These are phyloP conservation scores for Silene uniflora DNA, from an alignment of 148 eudicot genomes.

Conservation along the genomic window DNA sequence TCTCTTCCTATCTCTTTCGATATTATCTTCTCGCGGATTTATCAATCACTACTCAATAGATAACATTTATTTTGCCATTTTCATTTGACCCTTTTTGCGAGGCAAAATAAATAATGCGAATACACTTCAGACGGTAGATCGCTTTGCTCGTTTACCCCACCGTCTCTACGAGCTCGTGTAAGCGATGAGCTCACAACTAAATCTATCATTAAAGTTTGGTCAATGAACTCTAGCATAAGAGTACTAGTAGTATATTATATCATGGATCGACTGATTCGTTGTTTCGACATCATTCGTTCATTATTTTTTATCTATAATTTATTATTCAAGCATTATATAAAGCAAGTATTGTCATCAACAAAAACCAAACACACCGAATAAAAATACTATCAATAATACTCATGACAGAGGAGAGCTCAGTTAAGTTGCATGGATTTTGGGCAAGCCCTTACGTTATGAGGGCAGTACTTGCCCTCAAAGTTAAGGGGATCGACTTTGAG, in stretches of 20 bases:
- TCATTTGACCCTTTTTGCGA: too few species aligned
- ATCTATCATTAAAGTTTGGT: too few species aligned
- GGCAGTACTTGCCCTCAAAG: constrained; percentile 25
- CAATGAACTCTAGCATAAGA: too few species aligned
- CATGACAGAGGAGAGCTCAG: constrained; percentile 20
- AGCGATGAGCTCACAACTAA: not conserved
- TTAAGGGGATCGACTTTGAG: constrained; percentile 36
- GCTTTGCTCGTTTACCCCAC: too few species aligned
- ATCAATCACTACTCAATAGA: too few species aligned
- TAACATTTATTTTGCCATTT: too few species aligned
- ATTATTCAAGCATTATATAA: not conserved
- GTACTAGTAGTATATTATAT: too few species aligned
- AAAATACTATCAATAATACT: not conserved
- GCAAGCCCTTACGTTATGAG: constrained; percentile 29
- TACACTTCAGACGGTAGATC: too few species aligned
- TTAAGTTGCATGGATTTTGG: constrained; percentile 33
- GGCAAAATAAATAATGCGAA: too few species aligned
- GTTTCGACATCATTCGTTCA: not conserved
- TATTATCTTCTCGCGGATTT: too few species aligned
- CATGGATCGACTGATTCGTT: not conserved
- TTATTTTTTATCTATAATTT: not conserved
- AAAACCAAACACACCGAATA: not conserved
- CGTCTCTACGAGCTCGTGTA: not conserved
- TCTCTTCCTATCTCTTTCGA: too few species aligned
- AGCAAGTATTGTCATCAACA: not conserved